Evolutionary conservation across 495 filamentous ascomycete genomes (phyloP).

Genomic region (Podospora pseudoanserina): DNA sequence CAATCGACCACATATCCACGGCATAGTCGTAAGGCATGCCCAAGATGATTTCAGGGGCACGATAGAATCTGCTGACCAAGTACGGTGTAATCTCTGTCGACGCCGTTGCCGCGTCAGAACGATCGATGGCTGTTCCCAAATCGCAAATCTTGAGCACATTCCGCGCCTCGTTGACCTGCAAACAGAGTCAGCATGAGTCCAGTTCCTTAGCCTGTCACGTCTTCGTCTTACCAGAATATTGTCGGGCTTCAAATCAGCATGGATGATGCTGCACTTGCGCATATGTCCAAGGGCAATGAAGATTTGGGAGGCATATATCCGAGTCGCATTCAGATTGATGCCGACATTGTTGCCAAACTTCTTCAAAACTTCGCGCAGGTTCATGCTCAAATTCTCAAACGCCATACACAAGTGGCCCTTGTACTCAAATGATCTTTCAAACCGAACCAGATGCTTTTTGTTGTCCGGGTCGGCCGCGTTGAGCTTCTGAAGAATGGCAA

Average conservation of each 20-base stretch:
- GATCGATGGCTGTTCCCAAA: constrained; percentile 87
- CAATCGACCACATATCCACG: constrained; percentile 96
- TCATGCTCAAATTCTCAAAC: constrained; percentile 92
- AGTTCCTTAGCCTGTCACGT: not conserved
- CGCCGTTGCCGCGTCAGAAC: constrained; percentile 61
- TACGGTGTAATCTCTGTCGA: constrained; percentile 88
- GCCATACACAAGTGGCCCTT: constrained; percentile 94
- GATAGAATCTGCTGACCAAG: constrained; percentile 93
- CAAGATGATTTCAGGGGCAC: constrained; percentile 93
- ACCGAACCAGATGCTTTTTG: constrained; percentile 86
- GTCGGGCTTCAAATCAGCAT: constrained; percentile 96
- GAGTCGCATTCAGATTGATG: constrained; percentile 79
- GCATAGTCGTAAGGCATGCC: constrained; percentile 93
- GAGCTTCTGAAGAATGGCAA: constrained; percentile 82
- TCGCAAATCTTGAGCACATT: constrained; percentile 93
- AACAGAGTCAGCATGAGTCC: not conserved
- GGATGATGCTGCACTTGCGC: constrained; percentile 86
- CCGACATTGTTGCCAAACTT: constrained; percentile 94
- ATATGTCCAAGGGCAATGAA: constrained; percentile 82
- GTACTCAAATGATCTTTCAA: constrained; percentile 85
- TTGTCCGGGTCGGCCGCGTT: constrained; percentile 79
- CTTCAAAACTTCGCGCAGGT: constrained; percentile 91
- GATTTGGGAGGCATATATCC: constrained; percentile 88
- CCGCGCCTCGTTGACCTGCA: constrained; percentile 71
- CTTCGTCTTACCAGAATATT: constrained; percentile 67